Conservation (phyloP, 257 asterid genomes). For the Solanum medicagineum region DNA sequence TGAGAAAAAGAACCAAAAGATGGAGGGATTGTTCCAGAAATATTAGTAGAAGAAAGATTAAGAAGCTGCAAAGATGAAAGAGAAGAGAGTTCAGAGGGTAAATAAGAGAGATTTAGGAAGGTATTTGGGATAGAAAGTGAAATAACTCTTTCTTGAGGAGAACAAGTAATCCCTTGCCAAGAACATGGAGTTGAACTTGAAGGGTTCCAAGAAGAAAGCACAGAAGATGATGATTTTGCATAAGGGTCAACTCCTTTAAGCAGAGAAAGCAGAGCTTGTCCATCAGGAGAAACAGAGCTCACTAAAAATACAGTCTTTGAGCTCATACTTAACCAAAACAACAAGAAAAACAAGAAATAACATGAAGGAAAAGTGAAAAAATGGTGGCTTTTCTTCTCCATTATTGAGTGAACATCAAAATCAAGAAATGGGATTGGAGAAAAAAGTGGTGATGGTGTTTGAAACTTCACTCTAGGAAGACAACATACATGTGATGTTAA, state of each 20-base stretch:
- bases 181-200: conserved; percentile 69
- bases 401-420: conserved; percentile 4
- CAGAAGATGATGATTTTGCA: conserved; percentile 41
- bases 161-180: conserved; percentile 87
- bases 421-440: not conserved
- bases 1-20: conserved; percentile 44
- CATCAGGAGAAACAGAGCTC: conserved; percentile 58
- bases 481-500: conserved; percentile 42
- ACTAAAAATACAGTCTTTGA: conserved; percentile 1
- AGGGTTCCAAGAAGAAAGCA: conserved; percentile 75
- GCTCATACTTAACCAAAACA: not conserved
- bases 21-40: conserved; percentile 70
- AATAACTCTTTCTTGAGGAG: conserved; percentile 75
- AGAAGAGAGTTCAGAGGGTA: conserved; percentile 58
- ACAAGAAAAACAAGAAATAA: conserved; percentile 15
- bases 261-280: conserved; percentile 72
- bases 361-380: not conserved
- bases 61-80: conserved; percentile 73
- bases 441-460: not conserved
- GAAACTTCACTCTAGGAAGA: conserved; percentile 20
- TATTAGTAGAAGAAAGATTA: conserved; percentile 76
- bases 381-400: conserved; percentile 20
- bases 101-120: conserved; percentile 66
- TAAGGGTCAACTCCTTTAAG: conserved; percentile 44
- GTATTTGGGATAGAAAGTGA: conserved; percentile 74